Evolutionary conservation across 805 yeast species (phyloP), one percentile per base, ranked within the genome.

Genomic region (Lachancea mirantina): DNA sequence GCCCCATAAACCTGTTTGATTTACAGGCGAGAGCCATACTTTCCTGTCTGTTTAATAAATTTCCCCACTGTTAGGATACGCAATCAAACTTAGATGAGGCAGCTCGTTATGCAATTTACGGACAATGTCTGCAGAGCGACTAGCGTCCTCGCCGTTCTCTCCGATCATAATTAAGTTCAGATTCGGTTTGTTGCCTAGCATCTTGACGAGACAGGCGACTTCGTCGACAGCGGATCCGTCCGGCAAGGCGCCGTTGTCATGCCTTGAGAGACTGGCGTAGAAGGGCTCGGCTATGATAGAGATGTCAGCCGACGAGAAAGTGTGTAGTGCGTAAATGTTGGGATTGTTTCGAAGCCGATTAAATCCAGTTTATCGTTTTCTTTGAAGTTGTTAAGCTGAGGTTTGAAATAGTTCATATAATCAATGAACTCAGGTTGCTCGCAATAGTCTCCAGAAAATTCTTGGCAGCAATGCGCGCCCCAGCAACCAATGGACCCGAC

Each of bases 61-160:
- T 47, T 78, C 85, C 2, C 92, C 92, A 27, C 83, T 74, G 55
- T 84, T 84, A 6, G 94, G 94, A 51, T 82, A 83, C 2, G 74
- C 67, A 3, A 78, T 52, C 17, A 78, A 46, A 4, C 74, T 72
- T 13, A 43, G 32, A 0, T 38, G 37, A 5, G 55, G 57, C 8
- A 49, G 20, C 9, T 26, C 39, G 17, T 30, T 22, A 22, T 43
- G 49, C n/a, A 51, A 34, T 2, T 36, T 16, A 15, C 42, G 35
- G 13, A 78, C 47, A 34, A 76, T 68, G 1, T 45, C 49, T 0
- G 57, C 39, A 1, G 78, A 68, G 11, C 49, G 45, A 8, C 55
- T 47, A 31, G 66, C 65, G 14, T 72, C 67, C 25, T 78, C 70
- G 53, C 94, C 84, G 47, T 84, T 84, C 36, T 76, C 72, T 0